phyloP scores from a whole-genome alignment of 2,329 filamentous ascomycete species.

The Beauveria sp. region DNA sequence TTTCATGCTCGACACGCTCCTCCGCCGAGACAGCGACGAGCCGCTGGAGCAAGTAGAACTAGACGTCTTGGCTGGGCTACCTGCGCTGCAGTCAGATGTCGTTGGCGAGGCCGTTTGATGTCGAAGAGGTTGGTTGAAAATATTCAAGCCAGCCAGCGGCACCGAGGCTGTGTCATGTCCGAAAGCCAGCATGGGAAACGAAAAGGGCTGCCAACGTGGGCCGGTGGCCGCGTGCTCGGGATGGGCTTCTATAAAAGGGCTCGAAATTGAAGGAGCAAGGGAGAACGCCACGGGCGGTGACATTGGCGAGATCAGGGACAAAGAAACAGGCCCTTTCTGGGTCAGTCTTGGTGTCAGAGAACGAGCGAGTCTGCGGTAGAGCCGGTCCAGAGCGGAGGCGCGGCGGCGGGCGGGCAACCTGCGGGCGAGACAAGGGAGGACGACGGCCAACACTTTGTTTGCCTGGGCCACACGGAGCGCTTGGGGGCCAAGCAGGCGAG shows the following conservation, averaged over 20 bases:
- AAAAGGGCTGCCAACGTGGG: slow-evolving; percentile 1
- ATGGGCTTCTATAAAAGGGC: slow-evolving; percentile 5
- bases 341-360: background rate
- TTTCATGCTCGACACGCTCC: slow-evolving; percentile 33
- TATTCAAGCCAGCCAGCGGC: slow-evolving; percentile 9
- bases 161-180: slow-evolving; percentile 8
- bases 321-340: background rate
- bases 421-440: slow-evolving; percentile 9
- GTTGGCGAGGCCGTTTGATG: background rate
- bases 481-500: slow-evolving; percentile 7
- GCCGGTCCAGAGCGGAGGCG: background rate
- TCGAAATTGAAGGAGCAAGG: background rate
- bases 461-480: slow-evolving; percentile 6
- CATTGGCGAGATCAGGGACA: background rate
- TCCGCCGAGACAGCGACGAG: slow-evolving; percentile 19
- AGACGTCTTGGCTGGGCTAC: slow-evolving; percentile 13
- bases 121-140: background rate
- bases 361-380: background rate
- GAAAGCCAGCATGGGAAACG: slow-evolving; percentile 9
- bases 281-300: background rate
- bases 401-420: background rate
- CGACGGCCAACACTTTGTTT: slow-evolving; percentile 1
- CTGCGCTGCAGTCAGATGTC: background rate
- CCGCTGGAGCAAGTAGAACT: background rate
- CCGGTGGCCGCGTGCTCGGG: background rate